Evolutionary conservation across 1,139 yeast genomes (phyloP).

Genomic region (Lodderomyces jiufengensis): DNA sequence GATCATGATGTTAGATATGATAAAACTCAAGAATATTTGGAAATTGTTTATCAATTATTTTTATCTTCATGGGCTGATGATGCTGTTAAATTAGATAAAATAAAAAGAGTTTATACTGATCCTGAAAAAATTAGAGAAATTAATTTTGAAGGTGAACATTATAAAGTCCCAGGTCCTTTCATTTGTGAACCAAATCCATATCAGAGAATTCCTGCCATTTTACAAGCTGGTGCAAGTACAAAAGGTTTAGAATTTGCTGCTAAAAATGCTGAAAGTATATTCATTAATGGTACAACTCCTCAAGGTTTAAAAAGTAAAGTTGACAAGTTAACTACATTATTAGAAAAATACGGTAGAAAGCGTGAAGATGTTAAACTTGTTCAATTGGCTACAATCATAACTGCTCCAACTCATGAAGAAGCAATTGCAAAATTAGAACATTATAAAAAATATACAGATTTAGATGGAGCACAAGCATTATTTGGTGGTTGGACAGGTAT

Average conservation of each 20-base stretch:
- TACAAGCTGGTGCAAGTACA: conserved; percentile 46
- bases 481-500: conserved; percentile 35
- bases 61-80: conserved; percentile 46
- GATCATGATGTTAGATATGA: conserved; percentile 39
- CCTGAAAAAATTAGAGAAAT: conserved; percentile 17
- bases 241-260: conserved; percentile 42
- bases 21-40: conserved; percentile 40
- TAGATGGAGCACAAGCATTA: conserved; percentile 35
- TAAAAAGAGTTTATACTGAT: conserved; percentile 26
- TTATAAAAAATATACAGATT: conserved; percentile 25
- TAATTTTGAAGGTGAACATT: conserved; percentile 34
- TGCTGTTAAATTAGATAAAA: conserved; percentile 25
- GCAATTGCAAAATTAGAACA: conserved; percentile 29
- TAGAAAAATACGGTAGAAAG: conserved; percentile 27
- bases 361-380: conserved; percentile 29
- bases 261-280: conserved; percentile 40
- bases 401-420: conserved; percentile 33
- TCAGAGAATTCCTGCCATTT: conserved; percentile 40
- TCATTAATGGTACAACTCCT: conserved; percentile 29
- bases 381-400: conserved; percentile 26
- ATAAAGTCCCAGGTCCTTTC: conserved; percentile 42
- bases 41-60: conserved; percentile 37
- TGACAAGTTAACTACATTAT: conserved; percentile 23
- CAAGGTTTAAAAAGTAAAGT: conserved; percentile 25
- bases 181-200: conserved; percentile 39